These are phyloP conservation scores for Colletotrichum eremochloae DNA, from an alignment of 2,329 filamentous ascomycete genomes.

Conservation along the genomic window DNA sequence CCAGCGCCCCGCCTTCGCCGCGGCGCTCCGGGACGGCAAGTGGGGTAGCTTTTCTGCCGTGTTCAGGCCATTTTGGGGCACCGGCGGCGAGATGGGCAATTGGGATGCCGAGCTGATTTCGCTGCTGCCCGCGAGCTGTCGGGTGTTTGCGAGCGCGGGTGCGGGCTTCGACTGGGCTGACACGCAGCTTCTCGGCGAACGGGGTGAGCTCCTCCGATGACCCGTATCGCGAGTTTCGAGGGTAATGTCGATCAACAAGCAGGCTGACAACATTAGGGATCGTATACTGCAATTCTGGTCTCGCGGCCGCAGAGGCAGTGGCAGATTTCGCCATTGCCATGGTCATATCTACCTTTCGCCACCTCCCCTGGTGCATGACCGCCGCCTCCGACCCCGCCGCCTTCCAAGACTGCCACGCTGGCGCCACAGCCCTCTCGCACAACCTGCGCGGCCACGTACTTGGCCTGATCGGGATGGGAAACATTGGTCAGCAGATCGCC, in stretches of 20 bases:
- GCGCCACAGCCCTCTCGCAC: constrained; percentile 70
- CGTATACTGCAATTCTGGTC: constrained; percentile 79
- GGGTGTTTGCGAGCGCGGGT: constrained; percentile 74
- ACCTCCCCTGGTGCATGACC: constrained; percentile 73
- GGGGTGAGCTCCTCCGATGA: constrained; percentile 58
- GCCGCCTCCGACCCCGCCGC: constrained; percentile 50
- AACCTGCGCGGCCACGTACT: constrained; percentile 73
- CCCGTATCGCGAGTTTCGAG: background rate
- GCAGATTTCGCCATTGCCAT: constrained; percentile 79
- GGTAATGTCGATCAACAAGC: background rate
- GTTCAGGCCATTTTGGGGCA: constrained; percentile 73
- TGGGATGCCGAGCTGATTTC: constrained; percentile 73
- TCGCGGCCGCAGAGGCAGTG: constrained; percentile 78
- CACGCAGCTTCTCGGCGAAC: constrained; percentile 69
- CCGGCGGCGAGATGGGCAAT: constrained; percentile 74
- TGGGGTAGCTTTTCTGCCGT: constrained; percentile 70
- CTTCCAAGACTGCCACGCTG: constrained; percentile 72
- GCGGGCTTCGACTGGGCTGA: constrained; percentile 78
- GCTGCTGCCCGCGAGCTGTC: constrained; percentile 67
- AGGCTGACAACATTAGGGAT: constrained; percentile 60
- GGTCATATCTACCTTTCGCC: constrained; percentile 77
- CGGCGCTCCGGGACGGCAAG: constrained; percentile 62
- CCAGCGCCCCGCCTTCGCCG: constrained; percentile 62
- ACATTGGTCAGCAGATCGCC: constrained; percentile 74
- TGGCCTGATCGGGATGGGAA: constrained; percentile 78